phyloP scores from a whole-genome alignment of 805 yeast genomes.

The Teunomyces pallodes region DNA sequence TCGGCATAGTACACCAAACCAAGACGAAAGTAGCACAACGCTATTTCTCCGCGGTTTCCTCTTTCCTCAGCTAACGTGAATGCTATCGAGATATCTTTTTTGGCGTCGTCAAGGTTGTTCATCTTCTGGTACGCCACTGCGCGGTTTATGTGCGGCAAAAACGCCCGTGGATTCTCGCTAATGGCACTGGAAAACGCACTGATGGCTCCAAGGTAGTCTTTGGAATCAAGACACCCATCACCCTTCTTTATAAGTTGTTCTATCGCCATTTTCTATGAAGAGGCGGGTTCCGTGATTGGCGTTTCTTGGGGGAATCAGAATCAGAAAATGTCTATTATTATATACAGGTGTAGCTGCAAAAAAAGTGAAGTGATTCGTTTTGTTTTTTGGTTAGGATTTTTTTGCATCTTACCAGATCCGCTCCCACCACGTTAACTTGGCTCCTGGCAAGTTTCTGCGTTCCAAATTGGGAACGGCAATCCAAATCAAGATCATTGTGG shows the following conservation, averaged over 20 bases:
- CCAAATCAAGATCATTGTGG: conserved; percentile 38
- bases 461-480: conserved; percentile 36
- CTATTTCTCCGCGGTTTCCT: conserved; percentile 47
- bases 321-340: not conserved
- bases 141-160: conserved; percentile 47
- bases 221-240: conserved; percentile 24
- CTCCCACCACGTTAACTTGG: conserved; percentile 14
- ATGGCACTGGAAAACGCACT: conserved; percentile 38
- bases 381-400: no score
- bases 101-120: conserved; percentile 47
- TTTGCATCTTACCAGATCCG: conserved; percentile 13
- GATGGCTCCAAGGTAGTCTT: conserved; percentile 47
- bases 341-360: conserved; percentile 1
- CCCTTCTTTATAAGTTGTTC: conserved; percentile 36
- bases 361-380: not conserved
- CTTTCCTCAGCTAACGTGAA: conserved; percentile 42
- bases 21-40: conserved; percentile 46
- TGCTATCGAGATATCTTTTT: conserved; percentile 46
- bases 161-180: conserved; percentile 42
- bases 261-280: conserved; percentile 28
- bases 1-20: conserved; percentile 45
- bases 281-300: not conserved
- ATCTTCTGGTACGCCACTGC: conserved; percentile 49
- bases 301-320: not conserved
- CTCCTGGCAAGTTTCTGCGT: conserved; percentile 7